Percentiles rank a stretch among this genome's conserved stretches.
These are phyloP conservation scores for Solanum ossicruentum DNA, from an alignment of 257 asterid species.

Conservation along the genomic window DNA sequence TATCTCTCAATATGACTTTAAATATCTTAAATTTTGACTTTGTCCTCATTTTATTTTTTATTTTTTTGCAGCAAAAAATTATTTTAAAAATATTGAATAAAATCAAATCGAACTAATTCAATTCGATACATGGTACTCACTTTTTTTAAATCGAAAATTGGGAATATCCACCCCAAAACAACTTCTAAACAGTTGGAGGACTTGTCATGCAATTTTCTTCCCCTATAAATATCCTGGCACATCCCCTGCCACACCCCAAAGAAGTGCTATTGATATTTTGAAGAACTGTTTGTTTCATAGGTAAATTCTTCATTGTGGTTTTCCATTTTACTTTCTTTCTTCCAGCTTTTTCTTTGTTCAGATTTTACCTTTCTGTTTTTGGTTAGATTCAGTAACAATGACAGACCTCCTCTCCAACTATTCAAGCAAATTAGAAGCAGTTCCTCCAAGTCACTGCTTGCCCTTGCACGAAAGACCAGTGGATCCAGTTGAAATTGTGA, in stretches of 20 bases:
- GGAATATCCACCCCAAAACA: no score
- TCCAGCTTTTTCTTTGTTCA: no score
- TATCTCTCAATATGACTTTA: no score
- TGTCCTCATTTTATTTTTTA: no score
- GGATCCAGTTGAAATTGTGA: neutral
- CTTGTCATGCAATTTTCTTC: neutral
- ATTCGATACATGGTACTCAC: no score
- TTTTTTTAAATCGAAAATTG: no score
- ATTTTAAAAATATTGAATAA: no score
- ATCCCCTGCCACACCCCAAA: neutral
- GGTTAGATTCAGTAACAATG: neutral
- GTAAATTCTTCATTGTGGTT: neutral
- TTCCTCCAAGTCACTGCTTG: neutral
- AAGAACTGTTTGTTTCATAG: neutral
- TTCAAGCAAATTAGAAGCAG: neutral
- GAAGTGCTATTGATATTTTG: neutral
- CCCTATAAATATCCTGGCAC: neutral
- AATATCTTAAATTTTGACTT: no score
- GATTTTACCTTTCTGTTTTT: neutral
- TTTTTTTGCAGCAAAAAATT: no score
- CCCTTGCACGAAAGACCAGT: neutral
- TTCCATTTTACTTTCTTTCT: neutral
- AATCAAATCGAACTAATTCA: no score
- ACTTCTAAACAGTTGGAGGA: neutral
- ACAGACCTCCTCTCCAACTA: neutral